These are phyloP conservation scores for Rhizophlyctis rosea DNA, from an alignment of 192 early-diverging fungal genomes.

Conservation along the genomic window DNA sequence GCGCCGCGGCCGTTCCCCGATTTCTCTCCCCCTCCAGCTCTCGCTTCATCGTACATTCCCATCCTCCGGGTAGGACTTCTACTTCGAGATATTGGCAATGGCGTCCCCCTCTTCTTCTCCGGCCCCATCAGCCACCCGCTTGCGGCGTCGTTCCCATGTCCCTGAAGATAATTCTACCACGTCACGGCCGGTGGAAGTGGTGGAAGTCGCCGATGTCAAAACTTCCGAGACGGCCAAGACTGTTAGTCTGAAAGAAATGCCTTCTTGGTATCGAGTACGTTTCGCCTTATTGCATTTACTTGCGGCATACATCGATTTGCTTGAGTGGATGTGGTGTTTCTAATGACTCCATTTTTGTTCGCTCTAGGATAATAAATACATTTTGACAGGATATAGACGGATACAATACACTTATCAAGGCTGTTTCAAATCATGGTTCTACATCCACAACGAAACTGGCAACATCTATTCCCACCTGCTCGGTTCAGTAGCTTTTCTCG, in stretches of 20 bases:
- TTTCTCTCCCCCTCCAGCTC: too few species aligned
- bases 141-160: not conserved
- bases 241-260: not conserved
- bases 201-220: too few species aligned
- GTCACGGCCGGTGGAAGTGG: not conserved
- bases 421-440: slow-evolving; percentile 74
- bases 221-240: not conserved
- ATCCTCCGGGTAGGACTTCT: too few species aligned
- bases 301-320: too few species aligned
- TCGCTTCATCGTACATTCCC: too few species aligned
- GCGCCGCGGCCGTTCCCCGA: too few species aligned
- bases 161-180: not conserved
- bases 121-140: too few species aligned
- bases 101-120: too few species aligned
- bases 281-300: not conserved
- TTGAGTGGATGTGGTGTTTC: not conserved
- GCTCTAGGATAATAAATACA: slow-evolving; percentile 68
- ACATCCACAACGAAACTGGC: slow-evolving; percentile 91
- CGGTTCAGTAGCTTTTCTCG: slow-evolving; percentile 59
- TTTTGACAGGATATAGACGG: slow-evolving; percentile 77
- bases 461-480: slow-evolving; percentile 89
- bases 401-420: slow-evolving; percentile 71
- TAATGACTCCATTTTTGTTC: not conserved
- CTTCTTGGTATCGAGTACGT: not conserved
- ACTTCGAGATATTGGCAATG: too few species aligned